Conservation (phyloP, 208 protist species). For the Balamuthia mandrillaris region DNA sequence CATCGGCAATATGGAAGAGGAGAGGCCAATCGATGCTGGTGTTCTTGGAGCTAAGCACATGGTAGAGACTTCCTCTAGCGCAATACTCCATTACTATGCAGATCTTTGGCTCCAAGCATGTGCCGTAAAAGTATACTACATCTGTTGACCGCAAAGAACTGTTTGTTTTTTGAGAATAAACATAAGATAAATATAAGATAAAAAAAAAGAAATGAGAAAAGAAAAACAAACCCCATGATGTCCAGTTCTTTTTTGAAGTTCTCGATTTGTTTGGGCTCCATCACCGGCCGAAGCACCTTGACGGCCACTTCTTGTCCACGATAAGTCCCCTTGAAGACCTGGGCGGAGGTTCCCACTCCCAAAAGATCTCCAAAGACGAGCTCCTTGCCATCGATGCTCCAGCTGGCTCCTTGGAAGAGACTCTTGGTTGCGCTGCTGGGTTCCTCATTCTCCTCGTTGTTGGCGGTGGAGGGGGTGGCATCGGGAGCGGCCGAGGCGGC, state of each 20-base stretch:
- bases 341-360: not conserved
- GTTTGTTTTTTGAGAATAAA: too few species aligned
- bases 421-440: too few species aligned
- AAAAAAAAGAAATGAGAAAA: not conserved
- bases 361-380: not conserved
- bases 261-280: constrained; percentile 1
- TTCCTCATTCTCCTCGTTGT: too few species aligned
- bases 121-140: constrained; percentile 12
- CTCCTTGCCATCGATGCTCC: constrained; percentile 11
- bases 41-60: not conserved
- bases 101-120: constrained; percentile 2
- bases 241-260: not conserved
- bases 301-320: not conserved
- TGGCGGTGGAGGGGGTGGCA: too few species aligned
- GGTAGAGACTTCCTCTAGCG: not conserved
- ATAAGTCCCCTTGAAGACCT: not conserved
- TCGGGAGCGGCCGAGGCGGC: too few species aligned
- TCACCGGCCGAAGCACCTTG: not conserved
- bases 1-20: not conserved
- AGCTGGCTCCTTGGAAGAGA: too few species aligned
- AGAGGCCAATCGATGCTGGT: not conserved
- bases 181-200: too few species aligned
- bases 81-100: constrained; percentile 23
- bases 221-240: not conserved
- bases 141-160: not conserved